Conservation (phyloP, 768 basidiomycete genomes). For the Suillus brevipes region DNA sequence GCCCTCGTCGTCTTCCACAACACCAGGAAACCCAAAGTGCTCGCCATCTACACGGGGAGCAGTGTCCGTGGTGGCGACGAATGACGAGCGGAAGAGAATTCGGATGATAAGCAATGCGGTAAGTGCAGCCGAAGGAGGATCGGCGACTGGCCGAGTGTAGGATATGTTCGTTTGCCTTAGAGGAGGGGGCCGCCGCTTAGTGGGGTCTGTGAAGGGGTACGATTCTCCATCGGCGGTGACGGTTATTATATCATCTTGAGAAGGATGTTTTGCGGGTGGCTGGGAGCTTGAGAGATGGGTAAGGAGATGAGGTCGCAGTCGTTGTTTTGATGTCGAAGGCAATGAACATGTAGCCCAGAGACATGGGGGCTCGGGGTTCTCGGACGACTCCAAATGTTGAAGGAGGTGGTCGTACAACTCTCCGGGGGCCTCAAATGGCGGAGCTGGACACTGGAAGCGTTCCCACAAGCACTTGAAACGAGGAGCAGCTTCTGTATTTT, state of each 20-base stretch:
- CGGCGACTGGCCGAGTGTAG: constrained; percentile 56
- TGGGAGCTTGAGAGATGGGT: constrained; percentile 73
- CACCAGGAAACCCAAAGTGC: constrained; percentile 87
- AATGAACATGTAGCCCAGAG: constrained; percentile 71
- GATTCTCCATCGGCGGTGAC: constrained; percentile 54
- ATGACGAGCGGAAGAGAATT: constrained; percentile 78
- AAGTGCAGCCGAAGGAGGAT: constrained; percentile 73
- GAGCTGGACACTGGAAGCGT: constrained; percentile 51
- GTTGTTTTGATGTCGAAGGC: constrained; percentile 44
- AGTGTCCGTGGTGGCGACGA: constrained; percentile 60
- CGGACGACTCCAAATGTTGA: constrained; percentile 50
- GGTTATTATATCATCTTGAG: constrained; percentile 74
- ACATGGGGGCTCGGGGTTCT: constrained; percentile 53
- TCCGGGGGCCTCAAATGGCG: constrained; percentile 51
- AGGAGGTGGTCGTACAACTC: constrained; percentile 76
- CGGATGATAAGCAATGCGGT: constrained; percentile 83
- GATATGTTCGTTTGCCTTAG: constrained; percentile 61
- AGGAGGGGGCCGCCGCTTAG: constrained; percentile 68
- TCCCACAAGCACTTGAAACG: constrained; percentile 81
- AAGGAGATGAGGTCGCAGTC: constrained; percentile 66
- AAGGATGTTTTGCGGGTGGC: constrained; percentile 56
- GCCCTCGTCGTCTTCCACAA: constrained; percentile 79
- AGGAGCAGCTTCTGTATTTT: constrained; percentile 55
- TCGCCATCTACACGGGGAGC: constrained; percentile 76
- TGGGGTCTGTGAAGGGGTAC: constrained; percentile 63